Percentiles rank a stretch among this genome's conserved stretches.
These are phyloP conservation scores for Cyclotella sp. DNA, from an alignment of 108 stramenopile species.

Conservation along the genomic window DNA sequence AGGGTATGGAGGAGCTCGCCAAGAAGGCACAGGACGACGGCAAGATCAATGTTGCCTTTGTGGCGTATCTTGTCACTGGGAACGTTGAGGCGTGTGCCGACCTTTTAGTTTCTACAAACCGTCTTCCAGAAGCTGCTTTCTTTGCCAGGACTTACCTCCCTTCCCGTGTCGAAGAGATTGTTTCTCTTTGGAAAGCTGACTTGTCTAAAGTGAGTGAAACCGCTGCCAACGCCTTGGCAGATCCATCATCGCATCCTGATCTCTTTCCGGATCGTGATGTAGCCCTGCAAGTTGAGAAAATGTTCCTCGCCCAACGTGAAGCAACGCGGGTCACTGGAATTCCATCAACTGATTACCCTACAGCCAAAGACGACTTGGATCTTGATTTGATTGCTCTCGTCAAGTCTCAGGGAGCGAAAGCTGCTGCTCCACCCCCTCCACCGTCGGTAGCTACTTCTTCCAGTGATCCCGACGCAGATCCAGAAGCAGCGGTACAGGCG, in stretches of 20 bases:
- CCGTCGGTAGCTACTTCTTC: constrained; percentile 39
- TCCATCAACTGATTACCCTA: constrained; percentile 75
- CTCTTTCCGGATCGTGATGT: constrained; percentile 92
- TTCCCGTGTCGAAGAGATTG: constrained; percentile 88
- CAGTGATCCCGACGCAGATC: constrained; percentile 34
- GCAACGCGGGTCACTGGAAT: constrained; percentile 72
- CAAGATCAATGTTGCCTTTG: constrained; percentile 95
- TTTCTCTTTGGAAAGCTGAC: constrained; percentile 94
- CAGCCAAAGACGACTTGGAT: constrained; percentile 91
- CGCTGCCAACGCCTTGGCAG: constrained; percentile 91
- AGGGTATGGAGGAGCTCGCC: constrained; percentile 91
- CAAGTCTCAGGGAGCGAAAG: constrained; percentile 71
- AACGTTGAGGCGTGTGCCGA: constrained; percentile 94
- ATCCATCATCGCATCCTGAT: constrained; percentile 84
- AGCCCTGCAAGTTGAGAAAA: constrained; percentile 92
- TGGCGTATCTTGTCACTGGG: constrained; percentile 89
- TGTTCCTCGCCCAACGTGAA: constrained; percentile 86
- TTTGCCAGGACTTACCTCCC: constrained; percentile 98
- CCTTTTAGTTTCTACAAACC: constrained; percentile 86
- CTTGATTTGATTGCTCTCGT: constrained; percentile 88
- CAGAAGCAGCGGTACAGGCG: constrained; percentile 2
- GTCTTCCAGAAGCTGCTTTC: constrained; percentile 98
- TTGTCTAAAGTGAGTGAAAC: constrained; percentile 84
- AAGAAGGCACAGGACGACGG: constrained; percentile 78
- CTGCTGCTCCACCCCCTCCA: constrained; percentile 37